Conservation (phyloP, 2,329 filamentous ascomycete genomes). For the Pseudopyrenochaeta lycopersici region DNA sequence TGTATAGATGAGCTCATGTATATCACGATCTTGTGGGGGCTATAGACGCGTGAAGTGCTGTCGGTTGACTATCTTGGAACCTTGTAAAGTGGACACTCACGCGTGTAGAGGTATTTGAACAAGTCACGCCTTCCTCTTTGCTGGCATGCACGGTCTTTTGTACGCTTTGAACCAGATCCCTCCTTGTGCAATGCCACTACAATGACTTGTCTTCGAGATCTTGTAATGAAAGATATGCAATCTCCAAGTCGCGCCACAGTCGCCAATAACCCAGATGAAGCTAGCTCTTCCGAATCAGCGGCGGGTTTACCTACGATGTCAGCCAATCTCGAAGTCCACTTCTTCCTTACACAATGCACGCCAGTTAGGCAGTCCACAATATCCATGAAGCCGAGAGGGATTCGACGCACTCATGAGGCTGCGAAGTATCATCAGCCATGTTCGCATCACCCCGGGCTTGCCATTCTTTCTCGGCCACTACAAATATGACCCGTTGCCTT, state of each 20-base stretch:
- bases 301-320: neutral
- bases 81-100: neutral
- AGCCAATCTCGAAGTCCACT: neutral
- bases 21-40: neutral
- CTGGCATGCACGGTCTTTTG: neutral
- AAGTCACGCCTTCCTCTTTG: too few species aligned
- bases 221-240: neutral
- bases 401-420: slow-evolving; percentile 23
- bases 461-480: slow-evolving; percentile 24
- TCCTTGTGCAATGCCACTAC: neutral
- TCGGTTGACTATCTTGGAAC: too few species aligned
- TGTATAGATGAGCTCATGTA: neutral
- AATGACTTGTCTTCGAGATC: neutral
- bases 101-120: neutral
- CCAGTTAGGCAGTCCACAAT: neutral
- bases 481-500: slow-evolving; percentile 28
- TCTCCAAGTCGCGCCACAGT: neutral
- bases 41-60: neutral
- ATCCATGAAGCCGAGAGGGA: neutral
- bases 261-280: neutral
- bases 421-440: slow-evolving; percentile 22
- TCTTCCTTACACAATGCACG: neutral
- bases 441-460: slow-evolving; percentile 20
- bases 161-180: neutral
- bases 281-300: slow-evolving; percentile 1